Evolutionary conservation across 441 rosid genomes (phyloP), one percentile per base, ranked within the genome.

Genomic region (Populus tomentosa): DNA sequence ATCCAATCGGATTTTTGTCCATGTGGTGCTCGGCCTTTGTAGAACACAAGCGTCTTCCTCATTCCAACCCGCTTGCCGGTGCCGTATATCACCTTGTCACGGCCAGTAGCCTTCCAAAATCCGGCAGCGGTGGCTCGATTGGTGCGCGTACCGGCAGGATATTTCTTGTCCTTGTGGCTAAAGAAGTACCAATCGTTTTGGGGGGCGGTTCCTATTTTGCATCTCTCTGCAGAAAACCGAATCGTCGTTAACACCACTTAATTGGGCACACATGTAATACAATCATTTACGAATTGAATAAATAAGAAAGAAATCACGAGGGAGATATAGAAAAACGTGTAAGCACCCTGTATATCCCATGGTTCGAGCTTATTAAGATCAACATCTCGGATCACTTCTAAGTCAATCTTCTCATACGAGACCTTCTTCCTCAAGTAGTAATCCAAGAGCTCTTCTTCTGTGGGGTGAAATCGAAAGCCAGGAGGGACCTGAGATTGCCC

Each of bases 291-390:
- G 32, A 30, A 30, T 30, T 30, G 32, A 30, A 30, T 30, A 30
- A 30, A 30, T 30, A 3, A 30, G 32, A 30, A 30, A 30, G 32
- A 30, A 30, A 30, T 30, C 32, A 30, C 4, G 56, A 50, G 56
- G 56, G 1, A 50, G 7, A 50, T 50, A 14, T 5, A 50, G 56
- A 50, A 50, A 14, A 50, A 14, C 18, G 56, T 50, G 2, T 50
- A 50, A 5, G 56, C 40, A 92, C 98, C 98, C 87, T 90, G 97
- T 61, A 94, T 91, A 84, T 94, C 98, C 98, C 97, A 94, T 23
- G 98, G 98, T 82, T 94, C 98, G 26, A 94, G 97, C 88, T 94
- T 94, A 79, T 92, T 94, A 74, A 94, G 98, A 88, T 94, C 98
- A 6, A 94, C 95, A 75, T 92, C 98, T 33, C 88, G 93, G 72